Evolutionary conservation across 1,284 basidiomycete genomes (phyloP), one percentile per base, ranked within the genome.

Genomic region (Fomitopsis pinicola): DNA sequence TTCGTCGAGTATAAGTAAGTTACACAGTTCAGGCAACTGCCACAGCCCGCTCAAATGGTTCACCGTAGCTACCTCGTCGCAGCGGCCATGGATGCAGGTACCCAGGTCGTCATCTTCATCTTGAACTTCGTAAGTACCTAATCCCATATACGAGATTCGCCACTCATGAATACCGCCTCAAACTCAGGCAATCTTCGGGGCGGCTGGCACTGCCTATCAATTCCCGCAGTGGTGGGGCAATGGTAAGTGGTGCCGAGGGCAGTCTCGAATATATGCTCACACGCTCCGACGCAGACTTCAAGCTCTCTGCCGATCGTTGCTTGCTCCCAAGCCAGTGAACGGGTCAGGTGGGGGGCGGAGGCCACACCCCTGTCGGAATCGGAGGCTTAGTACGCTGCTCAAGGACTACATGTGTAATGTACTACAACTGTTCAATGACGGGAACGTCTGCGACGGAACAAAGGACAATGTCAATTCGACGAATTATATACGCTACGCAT

Each of bases 1-100:
- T 84, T 84, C 77, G 76, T 78, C 60, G 82, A 84, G 71, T 86
- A 85, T 75, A 86, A 85, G 74, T 87, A 81, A 73, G 72, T 82
- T 61, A 28, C 26, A 3, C 22, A 33, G 22, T 35, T 12, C 52
- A 30, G 30, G 28, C 19, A 26, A 4, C 2, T 22, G 7, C 30
- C 7, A 15, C 45, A 12, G 14, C 35, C 6, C 35, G 9, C 28
- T 38, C 52, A 14, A 26, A 17, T 9, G 14, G 15, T 14, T 28
- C n/a, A 40, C 55, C n/a, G 46, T 57, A 73, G 72, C 68, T 73
- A 73, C 67, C 71, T 73, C 62, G 64, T 72, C 30, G 71, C 71
- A 19, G 71, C 72, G 38, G 70, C 67, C 30, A 64, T 73, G 44
- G 72, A 72, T 61, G 71, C 71, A 22, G 71, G 71, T 28, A 73